Evolutionary conservation across 2,329 filamentous ascomycete species (phyloP).

Genomic region (Stagonosporopsis vannaccii): DNA sequence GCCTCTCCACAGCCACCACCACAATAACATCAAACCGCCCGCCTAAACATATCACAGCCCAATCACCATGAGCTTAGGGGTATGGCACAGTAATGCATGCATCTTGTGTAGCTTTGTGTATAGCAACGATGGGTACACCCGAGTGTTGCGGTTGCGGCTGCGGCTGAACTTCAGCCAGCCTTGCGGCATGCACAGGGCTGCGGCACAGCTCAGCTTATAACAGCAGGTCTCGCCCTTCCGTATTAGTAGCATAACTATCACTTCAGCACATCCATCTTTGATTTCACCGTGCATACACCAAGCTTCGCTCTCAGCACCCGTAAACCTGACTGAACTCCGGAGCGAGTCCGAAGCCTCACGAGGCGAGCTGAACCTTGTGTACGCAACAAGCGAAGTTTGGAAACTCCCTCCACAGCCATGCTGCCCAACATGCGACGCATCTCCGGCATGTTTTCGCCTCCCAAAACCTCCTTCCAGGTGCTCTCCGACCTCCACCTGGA

Average conservation of each 20-base stretch:
- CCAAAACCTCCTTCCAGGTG: constrained; percentile 40
- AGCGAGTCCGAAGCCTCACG: background rate
- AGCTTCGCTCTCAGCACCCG: background rate
- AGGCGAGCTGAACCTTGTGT: background rate
- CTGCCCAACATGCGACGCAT: constrained; percentile 29
- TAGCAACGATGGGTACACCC: background rate
- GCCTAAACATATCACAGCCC: background rate
- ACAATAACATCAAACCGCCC: background rate
- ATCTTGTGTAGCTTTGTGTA: background rate
- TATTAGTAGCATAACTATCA: background rate
- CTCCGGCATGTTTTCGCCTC: constrained; percentile 32
- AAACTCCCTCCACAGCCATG: background rate
- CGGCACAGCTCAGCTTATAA: constrained; percentile 12
- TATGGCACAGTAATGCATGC: constrained; percentile 1
- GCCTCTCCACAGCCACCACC: constrained; percentile 9
- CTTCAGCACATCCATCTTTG: background rate
- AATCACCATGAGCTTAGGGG: background rate
- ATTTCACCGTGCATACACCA: background rate
- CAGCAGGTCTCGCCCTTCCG: background rate
- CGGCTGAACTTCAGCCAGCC: constrained; percentile 8
- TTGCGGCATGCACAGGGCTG: background rate
- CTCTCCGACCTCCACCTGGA: constrained; percentile 45
- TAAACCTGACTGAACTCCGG: background rate
- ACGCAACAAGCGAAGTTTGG: too few species aligned
- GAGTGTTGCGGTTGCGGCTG: background rate